phyloP scores from a whole-genome alignment of 495 filamentous ascomycete species.

The Penicillium bialowiezense region DNA sequence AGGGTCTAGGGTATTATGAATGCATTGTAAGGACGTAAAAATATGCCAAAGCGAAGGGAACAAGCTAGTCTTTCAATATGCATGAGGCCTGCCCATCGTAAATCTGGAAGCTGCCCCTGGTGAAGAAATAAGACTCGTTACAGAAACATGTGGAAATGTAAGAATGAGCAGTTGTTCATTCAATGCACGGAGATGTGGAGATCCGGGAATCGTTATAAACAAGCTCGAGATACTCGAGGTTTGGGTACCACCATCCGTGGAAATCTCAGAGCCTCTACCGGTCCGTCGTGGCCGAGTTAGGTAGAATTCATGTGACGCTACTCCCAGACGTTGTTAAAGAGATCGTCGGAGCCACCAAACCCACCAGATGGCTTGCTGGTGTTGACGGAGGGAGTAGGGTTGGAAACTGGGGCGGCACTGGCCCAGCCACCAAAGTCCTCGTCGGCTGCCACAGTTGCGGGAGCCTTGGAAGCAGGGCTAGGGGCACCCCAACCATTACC shows the following conservation, averaged over 20 bases:
- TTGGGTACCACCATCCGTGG: background rate
- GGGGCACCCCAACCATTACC: slow-evolving; percentile 57
- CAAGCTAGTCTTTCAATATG: slow-evolving; percentile 7
- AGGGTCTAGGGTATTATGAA: slow-evolving; percentile 6
- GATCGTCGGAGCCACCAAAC: slow-evolving; percentile 71
- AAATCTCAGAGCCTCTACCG: background rate
- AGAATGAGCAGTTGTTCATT: background rate
- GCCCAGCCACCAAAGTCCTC: slow-evolving; percentile 96
- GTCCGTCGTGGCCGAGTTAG: too few species aligned
- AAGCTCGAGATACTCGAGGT: background rate
- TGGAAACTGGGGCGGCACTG: slow-evolving; percentile 57
- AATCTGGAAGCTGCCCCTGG: slow-evolving; percentile 8
- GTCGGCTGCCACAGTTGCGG: slow-evolving; percentile 70
- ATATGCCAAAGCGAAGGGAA: slow-evolving; percentile 8
- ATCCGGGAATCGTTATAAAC: too few species aligned
- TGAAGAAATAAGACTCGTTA: slow-evolving; percentile 2
- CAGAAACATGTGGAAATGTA: background rate
- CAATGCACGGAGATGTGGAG: background rate
- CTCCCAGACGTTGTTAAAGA: slow-evolving; percentile 94
- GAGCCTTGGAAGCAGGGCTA: slow-evolving; percentile 35
- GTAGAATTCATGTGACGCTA: slow-evolving; percentile 28
- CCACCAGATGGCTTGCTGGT: slow-evolving; percentile 53
- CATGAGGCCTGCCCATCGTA: slow-evolving; percentile 19
- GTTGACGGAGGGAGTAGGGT: slow-evolving; percentile 35
- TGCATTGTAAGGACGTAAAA: slow-evolving; percentile 5